These are phyloP conservation scores for Beauveria asiatica DNA, from an alignment of 2,329 filamentous ascomycete genomes.

Conservation along the genomic window DNA sequence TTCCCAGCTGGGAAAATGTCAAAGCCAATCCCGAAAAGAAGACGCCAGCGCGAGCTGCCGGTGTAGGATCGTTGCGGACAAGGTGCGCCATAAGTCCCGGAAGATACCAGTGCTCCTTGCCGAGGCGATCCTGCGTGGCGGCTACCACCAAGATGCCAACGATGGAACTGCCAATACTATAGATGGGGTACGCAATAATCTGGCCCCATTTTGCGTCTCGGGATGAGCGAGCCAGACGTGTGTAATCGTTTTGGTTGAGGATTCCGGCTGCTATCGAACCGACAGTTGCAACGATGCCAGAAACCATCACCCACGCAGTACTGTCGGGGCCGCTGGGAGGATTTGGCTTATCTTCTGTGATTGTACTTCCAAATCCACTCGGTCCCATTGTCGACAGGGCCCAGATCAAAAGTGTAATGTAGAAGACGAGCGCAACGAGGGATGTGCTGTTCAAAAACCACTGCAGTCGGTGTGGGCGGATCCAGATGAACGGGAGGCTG, in stretches of 20 bases:
- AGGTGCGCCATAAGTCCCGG: conserved; percentile 26
- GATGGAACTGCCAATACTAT: conserved; percentile 26
- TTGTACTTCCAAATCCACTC: conserved; percentile 28
- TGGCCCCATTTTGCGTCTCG: conserved; percentile 28
- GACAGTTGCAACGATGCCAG: conserved; percentile 28
- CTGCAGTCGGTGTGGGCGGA: conserved; percentile 34
- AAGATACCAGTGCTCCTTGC: conserved; percentile 30
- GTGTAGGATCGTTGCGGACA: conserved; percentile 21
- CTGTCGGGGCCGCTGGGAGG: conserved; percentile 23
- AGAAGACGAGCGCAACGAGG: conserved; percentile 31
- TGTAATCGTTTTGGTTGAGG: conserved; percentile 31
- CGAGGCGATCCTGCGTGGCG: conserved; percentile 29
- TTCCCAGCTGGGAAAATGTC: conserved; percentile 28
- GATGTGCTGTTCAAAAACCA: conserved; percentile 33
- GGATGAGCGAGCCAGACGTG: conserved; percentile 25
- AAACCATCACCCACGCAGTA: conserved; percentile 29
- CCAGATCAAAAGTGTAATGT: conserved; percentile 35
- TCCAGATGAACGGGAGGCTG: conserved; percentile 35
- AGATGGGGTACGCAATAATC: conserved; percentile 26
- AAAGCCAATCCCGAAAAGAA: conserved; percentile 31
- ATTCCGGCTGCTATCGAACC: conserved; percentile 31
- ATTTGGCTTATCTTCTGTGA: conserved; percentile 17
- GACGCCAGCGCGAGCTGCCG: conserved; percentile 27
- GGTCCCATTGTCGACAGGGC: conserved; percentile 34
- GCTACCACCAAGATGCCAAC: conserved; percentile 33